phyloP scores from a whole-genome alignment of 208 protist genomes.

The Trypanosoma platydactyli region DNA sequence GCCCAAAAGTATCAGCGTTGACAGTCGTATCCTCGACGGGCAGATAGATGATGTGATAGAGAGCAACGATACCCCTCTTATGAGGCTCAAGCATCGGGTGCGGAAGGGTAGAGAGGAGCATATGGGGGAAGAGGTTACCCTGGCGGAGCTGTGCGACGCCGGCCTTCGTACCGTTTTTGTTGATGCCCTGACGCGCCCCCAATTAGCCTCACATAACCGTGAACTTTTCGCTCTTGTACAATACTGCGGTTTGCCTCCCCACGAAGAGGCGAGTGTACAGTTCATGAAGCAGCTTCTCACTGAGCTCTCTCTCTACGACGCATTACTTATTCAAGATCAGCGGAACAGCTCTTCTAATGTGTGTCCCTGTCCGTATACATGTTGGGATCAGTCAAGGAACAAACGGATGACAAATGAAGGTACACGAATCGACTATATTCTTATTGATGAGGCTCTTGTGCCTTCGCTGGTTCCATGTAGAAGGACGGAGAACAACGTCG shows the following conservation, averaged over 20 bases:
- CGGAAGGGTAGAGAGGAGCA: conserved; percentile 4
- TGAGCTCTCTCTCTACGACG: conserved; percentile 17
- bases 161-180: conserved; percentile 51
- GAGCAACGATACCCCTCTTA: background rate
- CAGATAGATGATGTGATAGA: background rate
- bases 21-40: conserved; percentile 1
- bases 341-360: too few species aligned
- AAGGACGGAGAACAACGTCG: conserved; percentile 68
- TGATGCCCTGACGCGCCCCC: conserved; percentile 40
- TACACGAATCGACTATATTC: conserved; percentile 90
- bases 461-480: conserved; percentile 43
- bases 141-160: conserved; percentile 43
- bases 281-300: conserved; percentile 59
- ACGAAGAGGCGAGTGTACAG: conserved; percentile 54
- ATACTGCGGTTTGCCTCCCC: conserved; percentile 65
- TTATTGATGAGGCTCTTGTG: conserved; percentile 66
- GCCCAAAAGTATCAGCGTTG: conserved; percentile 17
- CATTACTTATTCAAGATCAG: background rate
- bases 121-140: conserved; percentile 19
- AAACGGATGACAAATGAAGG: conserved; percentile 81
- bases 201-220: conserved; percentile 43
- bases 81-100: conserved; percentile 1
- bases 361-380: conserved; percentile 71
- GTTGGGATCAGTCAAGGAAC: conserved; percentile 91
- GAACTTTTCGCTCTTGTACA: conserved; percentile 64